Percentiles rank a stretch among this genome's conserved stretches.
Evolutionary conservation across 148 eudicot species (phyloP).

Genomic region (Rhododendron molle): DNA sequence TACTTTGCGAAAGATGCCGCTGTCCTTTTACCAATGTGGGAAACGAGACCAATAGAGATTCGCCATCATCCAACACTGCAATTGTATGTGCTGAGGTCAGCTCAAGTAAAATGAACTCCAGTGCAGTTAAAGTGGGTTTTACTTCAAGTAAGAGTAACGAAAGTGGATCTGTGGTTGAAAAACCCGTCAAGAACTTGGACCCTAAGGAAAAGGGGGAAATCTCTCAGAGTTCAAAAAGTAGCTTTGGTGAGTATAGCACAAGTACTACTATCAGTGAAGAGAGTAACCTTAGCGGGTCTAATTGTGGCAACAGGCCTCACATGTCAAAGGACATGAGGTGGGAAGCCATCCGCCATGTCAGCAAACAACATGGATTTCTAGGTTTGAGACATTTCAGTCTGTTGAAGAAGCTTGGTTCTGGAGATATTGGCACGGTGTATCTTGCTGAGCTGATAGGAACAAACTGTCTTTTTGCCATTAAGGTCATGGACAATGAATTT

Average conservation of each 20-base stretch:
- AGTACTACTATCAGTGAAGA: slow-evolving; percentile 80
- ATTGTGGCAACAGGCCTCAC: slow-evolving; percentile 76
- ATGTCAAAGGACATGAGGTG: slow-evolving; percentile 92
- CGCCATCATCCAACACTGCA: slow-evolving; percentile 25
- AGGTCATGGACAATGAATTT: slow-evolving; percentile 95
- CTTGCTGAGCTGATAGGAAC: slow-evolving; percentile 84
- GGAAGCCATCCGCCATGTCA: slow-evolving; percentile 67
- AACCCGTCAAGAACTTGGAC: slow-evolving; percentile 34
- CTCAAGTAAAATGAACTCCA: slow-evolving; percentile 30
- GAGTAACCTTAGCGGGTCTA: slow-evolving; percentile 69
- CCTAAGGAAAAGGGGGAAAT: slow-evolving; percentile 49
- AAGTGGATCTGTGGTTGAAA: slow-evolving; percentile 26
- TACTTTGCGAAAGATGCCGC: slow-evolving; percentile 78
- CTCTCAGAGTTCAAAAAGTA: slow-evolving; percentile 74
- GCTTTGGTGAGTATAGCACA: slow-evolving; percentile 71
- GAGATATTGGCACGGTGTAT: slow-evolving; percentile 96
- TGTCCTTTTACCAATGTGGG: slow-evolving; percentile 54
- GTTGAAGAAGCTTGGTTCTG: slow-evolving; percentile 90
- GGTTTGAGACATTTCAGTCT: slow-evolving; percentile 75
- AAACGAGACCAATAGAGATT: slow-evolving; percentile 38
- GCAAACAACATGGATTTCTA: slow-evolving; percentile 58
- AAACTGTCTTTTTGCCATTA: slow-evolving; percentile 76
- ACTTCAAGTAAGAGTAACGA: slow-evolving; percentile 24
- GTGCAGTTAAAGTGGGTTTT: slow-evolving; percentile 30
- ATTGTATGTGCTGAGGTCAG: slow-evolving; percentile 29